Evolutionary conservation across 2,329 filamentous ascomycete species (phyloP).

Genomic region (Metarhizium robertsii): DNA sequence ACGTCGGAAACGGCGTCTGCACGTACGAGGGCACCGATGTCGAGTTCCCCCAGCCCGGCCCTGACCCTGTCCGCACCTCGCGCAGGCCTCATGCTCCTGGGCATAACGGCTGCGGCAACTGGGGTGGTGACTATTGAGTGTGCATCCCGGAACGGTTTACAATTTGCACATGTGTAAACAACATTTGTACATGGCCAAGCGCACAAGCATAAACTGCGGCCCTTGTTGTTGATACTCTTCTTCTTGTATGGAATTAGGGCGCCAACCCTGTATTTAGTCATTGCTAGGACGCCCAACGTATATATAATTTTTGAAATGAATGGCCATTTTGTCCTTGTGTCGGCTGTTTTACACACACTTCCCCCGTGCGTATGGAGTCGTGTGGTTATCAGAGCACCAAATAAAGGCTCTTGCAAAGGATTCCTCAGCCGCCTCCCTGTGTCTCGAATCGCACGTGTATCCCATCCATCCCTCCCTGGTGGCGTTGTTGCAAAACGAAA

Average conservation of each 20-base stretch:
- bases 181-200: not conserved
- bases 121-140: not conserved
- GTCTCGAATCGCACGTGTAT: conserved; percentile 14
- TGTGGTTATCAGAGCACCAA: conserved; percentile 11
- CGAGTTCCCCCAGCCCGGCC: conserved; percentile 53
- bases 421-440: conserved; percentile 8
- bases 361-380: not conserved
- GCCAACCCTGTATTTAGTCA: too few species aligned
- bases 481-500: conserved; percentile 15
- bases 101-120: not conserved
- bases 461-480: conserved; percentile 10
- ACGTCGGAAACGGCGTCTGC: conserved; percentile 46
- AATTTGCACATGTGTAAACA: not conserved
- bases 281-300: too few species aligned
- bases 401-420: conserved; percentile 15
- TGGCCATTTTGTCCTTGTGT: not conserved
- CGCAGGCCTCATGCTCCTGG: conserved; percentile 7
- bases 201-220: too few species aligned
- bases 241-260: not conserved
- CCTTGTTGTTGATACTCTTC: not conserved
- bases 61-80: conserved; percentile 26
- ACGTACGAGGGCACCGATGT: conserved; percentile 48
- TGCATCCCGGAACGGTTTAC: not conserved
- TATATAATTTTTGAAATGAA: too few species aligned
- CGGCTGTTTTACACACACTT: not conserved